Evolutionary conservation across 257 asterid species (phyloP).

Genomic region (Datura wrightii): DNA sequence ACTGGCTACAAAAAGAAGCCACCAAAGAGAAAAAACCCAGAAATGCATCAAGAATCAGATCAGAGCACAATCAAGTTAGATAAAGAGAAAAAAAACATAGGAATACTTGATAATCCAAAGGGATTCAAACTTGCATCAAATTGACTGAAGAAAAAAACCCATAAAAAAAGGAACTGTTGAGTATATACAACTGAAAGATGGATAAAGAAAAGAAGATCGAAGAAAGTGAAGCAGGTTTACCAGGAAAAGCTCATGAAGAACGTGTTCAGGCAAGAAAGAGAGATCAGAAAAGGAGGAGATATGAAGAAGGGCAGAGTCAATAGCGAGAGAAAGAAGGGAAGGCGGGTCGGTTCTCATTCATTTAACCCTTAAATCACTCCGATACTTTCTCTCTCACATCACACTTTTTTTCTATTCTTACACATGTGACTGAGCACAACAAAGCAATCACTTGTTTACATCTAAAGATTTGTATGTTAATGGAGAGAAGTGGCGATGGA

Average conservation of each 20-base stretch:
- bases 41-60: slow-evolving; percentile 6
- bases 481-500: background rate
- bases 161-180: background rate
- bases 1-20: background rate
- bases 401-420: slow-evolving; percentile 23
- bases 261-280: slow-evolving; percentile 82
- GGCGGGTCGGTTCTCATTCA: slow-evolving; percentile 80
- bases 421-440: slow-evolving; percentile 19
- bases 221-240: slow-evolving; percentile 40
- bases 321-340: slow-evolving; percentile 76
- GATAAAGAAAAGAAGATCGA: no score
- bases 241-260: slow-evolving; percentile 75
- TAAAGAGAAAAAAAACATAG: background rate
- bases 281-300: slow-evolving; percentile 70
- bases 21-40: background rate
- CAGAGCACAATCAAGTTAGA: background rate
- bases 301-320: slow-evolving; percentile 71
- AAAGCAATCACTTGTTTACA: slow-evolving; percentile 23
- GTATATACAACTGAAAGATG: no score
- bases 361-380: slow-evolving; percentile 37
- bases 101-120: background rate
- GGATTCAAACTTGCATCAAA: no score
- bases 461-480: slow-evolving; percentile 22
- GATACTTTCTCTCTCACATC: slow-evolving; percentile 47
- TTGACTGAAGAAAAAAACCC: no score